Base-by-base conservation (phyloP, 495 filamentous ascomycete genomes). In the Aspergillus bridgeri region DNA sequence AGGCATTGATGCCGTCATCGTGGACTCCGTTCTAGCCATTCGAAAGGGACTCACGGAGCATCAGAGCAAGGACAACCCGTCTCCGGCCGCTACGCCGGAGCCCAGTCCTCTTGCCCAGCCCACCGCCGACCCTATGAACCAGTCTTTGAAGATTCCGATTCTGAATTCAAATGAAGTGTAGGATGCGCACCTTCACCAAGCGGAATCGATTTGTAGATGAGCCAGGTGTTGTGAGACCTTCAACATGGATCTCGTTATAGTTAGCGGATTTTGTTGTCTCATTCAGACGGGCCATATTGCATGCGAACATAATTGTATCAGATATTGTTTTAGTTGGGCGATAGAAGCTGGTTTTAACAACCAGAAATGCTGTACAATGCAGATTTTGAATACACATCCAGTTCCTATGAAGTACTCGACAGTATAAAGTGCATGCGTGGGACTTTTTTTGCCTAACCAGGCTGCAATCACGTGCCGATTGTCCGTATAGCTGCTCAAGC, bases 1-100 rank as follows among this genome's bases (percentile, higher is more conserved):
- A 70, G 94, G 94, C 47, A 95, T 98, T 51, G 93, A 98, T 72
- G 93, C 93, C 6, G 92, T 98, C 22, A 98, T 98, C 66, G 94
- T 97, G 42, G 93, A 98, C 66, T 91, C 83, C 44, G 93, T 98
- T 9, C 78, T 97, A 15, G 86, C 87, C 20, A 93, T 96, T 54
- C 80, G 87, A 19, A 86, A 89, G 63, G 87, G 86, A 1, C 77
- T 89, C 50, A 89, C 84, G 9, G 69, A 78, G 60, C 67, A 69
- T 38, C 66, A 73, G 38, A 66, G 58, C 53, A 72, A 65, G 55
- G 51, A 60, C 20, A 68, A 69, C 11, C 24, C 48, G 20, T 64
- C 62, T 13, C 67, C 67, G 8, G 53, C 45, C 7, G 23, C 56
- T 19, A 65, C 62, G 19, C 69, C 72, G 46, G 55, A 69, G 51